Base-by-base conservation (phyloP, 306 rosid genomes). In the Pterocarpus santalinus region DNA sequence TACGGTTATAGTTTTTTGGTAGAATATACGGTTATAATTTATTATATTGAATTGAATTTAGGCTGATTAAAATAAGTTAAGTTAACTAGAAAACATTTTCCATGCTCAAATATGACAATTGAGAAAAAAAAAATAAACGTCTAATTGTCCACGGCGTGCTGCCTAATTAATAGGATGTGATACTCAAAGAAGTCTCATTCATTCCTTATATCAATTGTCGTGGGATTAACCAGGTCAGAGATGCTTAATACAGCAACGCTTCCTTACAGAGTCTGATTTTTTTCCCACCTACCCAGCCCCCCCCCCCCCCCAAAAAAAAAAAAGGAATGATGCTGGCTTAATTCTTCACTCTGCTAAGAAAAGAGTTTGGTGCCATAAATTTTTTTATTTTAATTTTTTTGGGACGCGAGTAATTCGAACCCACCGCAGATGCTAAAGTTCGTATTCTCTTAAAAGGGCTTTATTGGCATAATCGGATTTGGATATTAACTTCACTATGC, bases 401-500 rank as follows among this genome's bases (percentile, higher is more conserved):
- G 28, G 28, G 28, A 22, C 28, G 28, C 1, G 75, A 61, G 73
- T 72, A 63, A 62, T 71, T 62, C 36, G 60, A 62, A 34, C 34
- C 10, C 73, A 72, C 30, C 41, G 46, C 75, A 65, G 16, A 69
- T 15, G 73, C 28, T 22, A 38, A n/a, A 66, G 33, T 28, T 28
- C 57, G 12, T 5, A 69, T 28, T 22, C 5, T 55, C 43, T 44
- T 66, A 73, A 57, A 65, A 65, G 82, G 80, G 39, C 30, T 63
- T 71, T 73, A 58, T 70, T 82, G 82, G 62, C 73, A 64, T 52
- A 39, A 80, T 46, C 15, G 43, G 78, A 71, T 70, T 70, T 53
- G 80, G 85, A 74, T 65, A 76, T 62, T 63, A 51, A 52, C 61
- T 63, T 63, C 57, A 1, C 30, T 30, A 6, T 62, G 65, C 57